Evolutionary conservation across 306 rosid species (phyloP).

Genomic region (Rosa rugosa): DNA sequence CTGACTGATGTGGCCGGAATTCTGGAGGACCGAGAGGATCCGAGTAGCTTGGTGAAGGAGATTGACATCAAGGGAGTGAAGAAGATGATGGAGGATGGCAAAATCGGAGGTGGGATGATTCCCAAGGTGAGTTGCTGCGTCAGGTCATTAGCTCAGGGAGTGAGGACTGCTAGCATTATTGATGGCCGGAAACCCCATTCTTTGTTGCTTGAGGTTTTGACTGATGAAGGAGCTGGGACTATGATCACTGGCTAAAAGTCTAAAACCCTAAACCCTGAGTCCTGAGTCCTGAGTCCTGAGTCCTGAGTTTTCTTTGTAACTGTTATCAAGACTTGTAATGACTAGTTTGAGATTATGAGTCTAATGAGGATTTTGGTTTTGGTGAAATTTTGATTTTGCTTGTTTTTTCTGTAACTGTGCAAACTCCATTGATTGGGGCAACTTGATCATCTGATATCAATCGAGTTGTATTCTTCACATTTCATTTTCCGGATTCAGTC

Average conservation of each 20-base stretch:
- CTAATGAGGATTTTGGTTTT: too few relatives aligned
- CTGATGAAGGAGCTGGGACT: slow-evolving; percentile 92
- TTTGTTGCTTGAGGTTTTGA: slow-evolving; percentile 76
- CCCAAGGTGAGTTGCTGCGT: slow-evolving; percentile 88
- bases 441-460: too few relatives aligned
- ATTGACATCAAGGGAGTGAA: slow-evolving; percentile 72
- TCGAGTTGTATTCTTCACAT: too few relatives aligned
- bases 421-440: too few relatives aligned
- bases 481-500: too few relatives aligned
- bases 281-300: background rate
- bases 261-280: background rate
- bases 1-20: slow-evolving; percentile 90
- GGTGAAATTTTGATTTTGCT: too few relatives aligned
- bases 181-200: slow-evolving; percentile 86
- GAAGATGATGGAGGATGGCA: slow-evolving; percentile 68
- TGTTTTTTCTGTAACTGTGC: too few relatives aligned
- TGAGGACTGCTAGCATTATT: slow-evolving; percentile 76
- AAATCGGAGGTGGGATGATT: slow-evolving; percentile 88
- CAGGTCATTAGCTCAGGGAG: slow-evolving; percentile 79
- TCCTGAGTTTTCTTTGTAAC: background rate
- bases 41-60: slow-evolving; percentile 66
- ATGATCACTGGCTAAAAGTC: slow-evolving; percentile 66
- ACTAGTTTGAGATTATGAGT: background rate
- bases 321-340: background rate
- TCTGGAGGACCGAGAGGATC: slow-evolving; percentile 53